Evolutionary conservation across 192 early-diverging fungal species (phyloP).

Genomic region (Jimgerdemannia lactiflua): DNA sequence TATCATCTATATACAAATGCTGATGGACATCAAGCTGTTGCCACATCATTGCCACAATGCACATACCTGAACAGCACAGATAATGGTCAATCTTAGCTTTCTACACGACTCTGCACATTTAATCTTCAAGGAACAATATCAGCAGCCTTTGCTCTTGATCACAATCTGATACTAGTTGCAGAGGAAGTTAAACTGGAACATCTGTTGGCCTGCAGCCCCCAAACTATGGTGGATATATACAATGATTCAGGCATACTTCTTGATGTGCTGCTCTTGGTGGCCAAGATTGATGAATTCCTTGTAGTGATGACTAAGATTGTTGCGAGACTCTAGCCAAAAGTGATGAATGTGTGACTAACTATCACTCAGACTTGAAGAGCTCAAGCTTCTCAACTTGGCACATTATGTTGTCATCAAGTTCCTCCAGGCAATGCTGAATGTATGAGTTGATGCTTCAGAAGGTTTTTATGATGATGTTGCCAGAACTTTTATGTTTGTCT

Average conservation of each 20-base stretch:
- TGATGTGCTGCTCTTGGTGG: not conserved
- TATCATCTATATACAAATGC: no score
- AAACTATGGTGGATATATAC: conserved; percentile 10
- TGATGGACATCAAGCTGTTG: no score
- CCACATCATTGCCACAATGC: no score
- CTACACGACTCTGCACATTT: not conserved
- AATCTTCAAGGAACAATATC: not conserved
- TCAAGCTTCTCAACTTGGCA: conserved; percentile 7
- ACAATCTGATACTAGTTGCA: conserved; percentile 12
- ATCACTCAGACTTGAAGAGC: conserved; percentile 14
- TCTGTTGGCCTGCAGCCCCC: not conserved
- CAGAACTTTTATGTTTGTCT: not conserved
- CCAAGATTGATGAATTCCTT: conserved; percentile 6
- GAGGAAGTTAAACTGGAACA: conserved; percentile 15
- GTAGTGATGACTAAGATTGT: conserved; percentile 11
- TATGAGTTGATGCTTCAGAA: conserved; percentile 17
- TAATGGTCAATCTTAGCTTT: no score
- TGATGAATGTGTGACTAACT: conserved; percentile 7
- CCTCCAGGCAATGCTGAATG: conserved; percentile 7
- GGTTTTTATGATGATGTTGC: conserved; percentile 13
- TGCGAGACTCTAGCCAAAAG: conserved; percentile 14
- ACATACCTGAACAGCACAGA: no score
- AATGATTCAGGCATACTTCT: conserved; percentile 17
- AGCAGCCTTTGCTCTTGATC: conserved; percentile 8
- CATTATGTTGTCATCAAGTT: not conserved